phyloP scores from a whole-genome alignment of 306 rosid genomes.

The Abrus precatorius region DNA sequence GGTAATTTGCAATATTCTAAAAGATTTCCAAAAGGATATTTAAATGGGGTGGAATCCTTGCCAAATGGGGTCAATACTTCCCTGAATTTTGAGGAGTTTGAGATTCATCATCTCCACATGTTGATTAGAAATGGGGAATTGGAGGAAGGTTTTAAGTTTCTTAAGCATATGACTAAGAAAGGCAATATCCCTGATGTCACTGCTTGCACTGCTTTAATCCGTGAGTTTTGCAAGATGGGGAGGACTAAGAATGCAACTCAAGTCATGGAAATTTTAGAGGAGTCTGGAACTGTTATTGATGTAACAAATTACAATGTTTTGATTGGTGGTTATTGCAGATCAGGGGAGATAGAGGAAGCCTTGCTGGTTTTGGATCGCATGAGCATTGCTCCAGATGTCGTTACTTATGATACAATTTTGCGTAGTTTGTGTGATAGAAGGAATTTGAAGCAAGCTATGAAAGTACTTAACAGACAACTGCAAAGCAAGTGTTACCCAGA shows the following conservation, averaged over 20 bases:
- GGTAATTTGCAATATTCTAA: slow-evolving; percentile 53
- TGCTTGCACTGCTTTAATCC: slow-evolving; percentile 74
- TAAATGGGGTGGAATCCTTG: slow-evolving; percentile 51
- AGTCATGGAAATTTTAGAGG: slow-evolving; percentile 72
- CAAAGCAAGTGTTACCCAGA: slow-evolving; percentile 79
- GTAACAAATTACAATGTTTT: slow-evolving; percentile 73
- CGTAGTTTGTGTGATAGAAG: slow-evolving; percentile 74
- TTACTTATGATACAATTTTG: slow-evolving; percentile 74
- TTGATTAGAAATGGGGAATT: slow-evolving; percentile 76
- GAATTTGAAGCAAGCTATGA: slow-evolving; percentile 77
- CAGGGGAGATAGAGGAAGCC: slow-evolving; percentile 77
- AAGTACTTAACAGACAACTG: slow-evolving; percentile 69
- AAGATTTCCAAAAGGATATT: slow-evolving; percentile 41
- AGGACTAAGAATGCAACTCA: slow-evolving; percentile 72
- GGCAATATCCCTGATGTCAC: slow-evolving; percentile 73
- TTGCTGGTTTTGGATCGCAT: slow-evolving; percentile 70
- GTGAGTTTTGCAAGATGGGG: slow-evolving; percentile 71
- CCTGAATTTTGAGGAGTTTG: slow-evolving; percentile 61
- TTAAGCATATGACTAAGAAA: slow-evolving; percentile 64
- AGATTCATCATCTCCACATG: slow-evolving; percentile 60
- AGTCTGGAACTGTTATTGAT: slow-evolving; percentile 76
- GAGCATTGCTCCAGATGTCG: slow-evolving; percentile 75
- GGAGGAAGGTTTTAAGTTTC: slow-evolving; percentile 69
- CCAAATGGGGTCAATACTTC: slow-evolving; percentile 46
- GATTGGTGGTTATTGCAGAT: slow-evolving; percentile 54